Conservation (phyloP, 306 rosid genomes). For the Trifolium pratense region DNA sequence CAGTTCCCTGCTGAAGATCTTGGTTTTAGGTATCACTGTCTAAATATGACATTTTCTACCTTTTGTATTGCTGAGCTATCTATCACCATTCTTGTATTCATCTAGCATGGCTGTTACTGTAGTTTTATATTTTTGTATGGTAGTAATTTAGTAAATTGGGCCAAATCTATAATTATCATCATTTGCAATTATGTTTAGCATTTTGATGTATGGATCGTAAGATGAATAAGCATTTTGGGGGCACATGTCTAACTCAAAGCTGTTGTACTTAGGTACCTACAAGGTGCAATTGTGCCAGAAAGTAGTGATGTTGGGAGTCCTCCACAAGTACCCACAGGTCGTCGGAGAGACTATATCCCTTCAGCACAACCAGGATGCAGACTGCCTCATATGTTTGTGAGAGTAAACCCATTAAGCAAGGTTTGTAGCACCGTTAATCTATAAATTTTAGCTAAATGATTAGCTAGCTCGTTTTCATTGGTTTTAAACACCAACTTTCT, state of each 20-base stretch:
- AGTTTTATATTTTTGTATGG: slow-evolving; percentile 13
- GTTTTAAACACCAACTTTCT: slow-evolving; percentile 25
- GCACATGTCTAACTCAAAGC: slow-evolving; percentile 45
- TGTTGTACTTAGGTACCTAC: slow-evolving; percentile 62
- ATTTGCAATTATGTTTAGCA: slow-evolving; percentile 16
- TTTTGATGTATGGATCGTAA: slow-evolving; percentile 35
- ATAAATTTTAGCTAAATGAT: slow-evolving; percentile 1
- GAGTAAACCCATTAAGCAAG: slow-evolving; percentile 54
- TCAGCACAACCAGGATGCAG: slow-evolving; percentile 83
- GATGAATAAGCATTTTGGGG: slow-evolving; percentile 34
- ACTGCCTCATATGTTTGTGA: slow-evolving; percentile 87
- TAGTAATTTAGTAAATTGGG: slow-evolving; percentile 25
- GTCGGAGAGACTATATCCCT: slow-evolving; percentile 80
- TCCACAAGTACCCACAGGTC: slow-evolving; percentile 68
- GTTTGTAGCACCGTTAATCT: slow-evolving; percentile 47
- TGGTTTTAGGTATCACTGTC: slow-evolving; percentile 73
- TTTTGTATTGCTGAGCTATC: slow-evolving; percentile 9
- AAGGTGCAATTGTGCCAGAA: slow-evolving; percentile 77
- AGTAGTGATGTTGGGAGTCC: slow-evolving; percentile 41
- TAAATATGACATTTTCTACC: slow-evolving; percentile 36
- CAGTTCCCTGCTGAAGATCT: slow-evolving; percentile 99
- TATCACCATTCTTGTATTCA: slow-evolving; percentile 22
- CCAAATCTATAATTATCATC: slow-evolving; percentile 34
- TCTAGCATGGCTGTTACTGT: slow-evolving; percentile 25
- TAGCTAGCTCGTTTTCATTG: slow-evolving; percentile 25